Percentiles rank a stretch among this genome's conserved stretches.
phyloP scores from a whole-genome alignment of 805 yeast genomes.

The Metschnikowia drakensbergensis region DNA sequence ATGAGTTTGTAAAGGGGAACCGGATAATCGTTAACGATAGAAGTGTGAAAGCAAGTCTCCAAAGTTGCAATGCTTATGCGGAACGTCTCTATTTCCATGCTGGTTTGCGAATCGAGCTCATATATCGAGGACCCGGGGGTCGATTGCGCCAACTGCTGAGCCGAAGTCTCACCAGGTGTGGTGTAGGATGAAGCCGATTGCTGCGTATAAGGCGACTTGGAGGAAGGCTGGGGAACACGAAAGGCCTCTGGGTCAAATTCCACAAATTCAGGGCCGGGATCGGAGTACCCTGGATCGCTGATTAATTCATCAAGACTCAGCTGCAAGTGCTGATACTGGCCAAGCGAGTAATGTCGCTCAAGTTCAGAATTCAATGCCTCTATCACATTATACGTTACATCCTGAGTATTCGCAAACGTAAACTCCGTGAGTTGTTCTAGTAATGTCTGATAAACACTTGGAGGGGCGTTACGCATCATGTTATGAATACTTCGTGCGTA shows the following conservation, averaged over 20 bases:
- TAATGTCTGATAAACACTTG: conserved; percentile 6
- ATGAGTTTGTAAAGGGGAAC: conserved; percentile 32
- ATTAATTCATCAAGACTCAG: conserved; percentile 6
- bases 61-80: conserved; percentile 10
- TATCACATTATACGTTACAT: background rate
- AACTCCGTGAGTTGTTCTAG: conserved; percentile 7
- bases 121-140: background rate
- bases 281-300: conserved; percentile 5
- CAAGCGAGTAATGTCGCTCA: background rate
- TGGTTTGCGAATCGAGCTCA: conserved; percentile 10
- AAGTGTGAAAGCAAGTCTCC: conserved; percentile 13
- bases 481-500: conserved; percentile 9
- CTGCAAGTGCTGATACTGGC: background rate
- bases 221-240: no score
- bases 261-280: background rate
- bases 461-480: conserved; percentile 4
- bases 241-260: background rate
- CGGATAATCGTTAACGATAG: conserved; percentile 22
- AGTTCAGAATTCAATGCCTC: background rate
- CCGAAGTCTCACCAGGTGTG: background rate
- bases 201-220: background rate
- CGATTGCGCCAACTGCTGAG: background rate
- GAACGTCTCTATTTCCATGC: conserved; percentile 10
- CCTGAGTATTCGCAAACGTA: background rate
- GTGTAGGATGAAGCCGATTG: background rate